Base-by-base conservation (phyloP, 2,329 filamentous ascomycete genomes). In the Lachnellula occidentalis region DNA sequence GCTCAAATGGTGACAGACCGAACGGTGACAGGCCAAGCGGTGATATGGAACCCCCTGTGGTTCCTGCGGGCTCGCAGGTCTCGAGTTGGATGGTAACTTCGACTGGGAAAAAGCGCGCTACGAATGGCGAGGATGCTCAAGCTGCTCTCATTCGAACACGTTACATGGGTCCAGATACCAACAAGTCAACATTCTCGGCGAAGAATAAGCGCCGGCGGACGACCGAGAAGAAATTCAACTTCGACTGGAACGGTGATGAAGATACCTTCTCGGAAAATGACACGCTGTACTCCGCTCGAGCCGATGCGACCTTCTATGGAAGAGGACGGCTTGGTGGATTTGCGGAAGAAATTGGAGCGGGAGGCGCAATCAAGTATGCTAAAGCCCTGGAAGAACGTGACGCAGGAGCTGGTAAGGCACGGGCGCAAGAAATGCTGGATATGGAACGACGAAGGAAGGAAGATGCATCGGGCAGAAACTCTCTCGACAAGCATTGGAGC, bases 211-310 rank as follows among this genome's bases (percentile, higher is more conserved):
- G 92, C 54, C 88, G 89, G 74, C 81, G 92, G 58, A 95, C 91
- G 1, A 94, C 90, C 1, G 92, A 96, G 67, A 90, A 92, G 73
- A 97, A 99, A 70, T 99, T 99, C 76, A 99, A 96, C 66, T 99
- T 99, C 66, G 94, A 95, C 65, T 99, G 94, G 94, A 95, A 96
- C 64, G 81, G 84, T 1, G 89, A 95, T 58, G 94, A 99, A 68
- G 94, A 99, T 71, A 99, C 94, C 0, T 92, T 86, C 61, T 81
- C 78, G 48, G 86, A 90, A 63, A 87, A 91, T 68, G 92, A 96
- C 64, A 88, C 89, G 1, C 78, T 94, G 39, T 95, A 95, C 69
- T 79, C 86, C 49, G 76, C 83, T 24, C 78, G 82, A 39, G 77
- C 83, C 3, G 82, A 87, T 58, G 79, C 82, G 4, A 84, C 81